A percentile compares a stretch with the other conserved stretches of the same genome.
Evolutionary conservation across 441 rosid species (phyloP).

Genomic region (Eruca vesicaria): DNA sequence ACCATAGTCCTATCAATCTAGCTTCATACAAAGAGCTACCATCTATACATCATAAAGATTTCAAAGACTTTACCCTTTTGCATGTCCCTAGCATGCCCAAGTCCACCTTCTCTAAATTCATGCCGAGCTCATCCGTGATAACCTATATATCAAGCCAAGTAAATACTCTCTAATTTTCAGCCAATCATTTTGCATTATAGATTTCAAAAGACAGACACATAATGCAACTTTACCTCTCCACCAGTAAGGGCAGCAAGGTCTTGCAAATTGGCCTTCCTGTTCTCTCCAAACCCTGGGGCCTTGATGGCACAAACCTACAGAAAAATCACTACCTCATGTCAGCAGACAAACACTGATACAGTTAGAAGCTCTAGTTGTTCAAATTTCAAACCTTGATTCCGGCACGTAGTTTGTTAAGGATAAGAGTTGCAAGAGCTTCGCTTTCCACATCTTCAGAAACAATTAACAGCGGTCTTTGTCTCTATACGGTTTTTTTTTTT

Average conservation of each 20-base stretch:
- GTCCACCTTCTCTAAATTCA: constrained; percentile 81
- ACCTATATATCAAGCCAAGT: constrained; percentile 42
- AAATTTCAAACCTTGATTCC: constrained; percentile 67
- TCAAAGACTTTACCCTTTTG: constrained; percentile 56
- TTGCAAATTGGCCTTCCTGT: constrained; percentile 70
- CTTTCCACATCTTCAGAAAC: constrained; percentile 89
- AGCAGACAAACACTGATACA: too few relatives aligned
- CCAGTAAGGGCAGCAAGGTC: constrained; percentile 86
- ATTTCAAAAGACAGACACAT: background rate
- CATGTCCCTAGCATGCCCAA: constrained; percentile 74
- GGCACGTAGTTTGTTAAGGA: constrained; percentile 87
- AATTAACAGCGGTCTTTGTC: constrained; percentile 77
- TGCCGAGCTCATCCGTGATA: constrained; percentile 84
- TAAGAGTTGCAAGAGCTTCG: constrained; percentile 87
- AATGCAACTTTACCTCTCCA: constrained; percentile 53
- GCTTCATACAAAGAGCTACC: background rate
- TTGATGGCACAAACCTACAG: constrained; percentile 83
- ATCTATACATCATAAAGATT: background rate
- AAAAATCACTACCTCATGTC: too few relatives aligned
- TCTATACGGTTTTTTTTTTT: constrained; percentile 43
- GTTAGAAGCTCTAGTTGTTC: background rate
- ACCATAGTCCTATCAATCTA: background rate
- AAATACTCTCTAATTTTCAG: background rate
- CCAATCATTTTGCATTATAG: background rate
- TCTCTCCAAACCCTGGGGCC: constrained; percentile 94